Percentiles rank a stretch among this genome's conserved stretches.
Evolutionary conservation across 164 flowering plant species (phyloP).

Genomic region (Annona cherimola): DNA sequence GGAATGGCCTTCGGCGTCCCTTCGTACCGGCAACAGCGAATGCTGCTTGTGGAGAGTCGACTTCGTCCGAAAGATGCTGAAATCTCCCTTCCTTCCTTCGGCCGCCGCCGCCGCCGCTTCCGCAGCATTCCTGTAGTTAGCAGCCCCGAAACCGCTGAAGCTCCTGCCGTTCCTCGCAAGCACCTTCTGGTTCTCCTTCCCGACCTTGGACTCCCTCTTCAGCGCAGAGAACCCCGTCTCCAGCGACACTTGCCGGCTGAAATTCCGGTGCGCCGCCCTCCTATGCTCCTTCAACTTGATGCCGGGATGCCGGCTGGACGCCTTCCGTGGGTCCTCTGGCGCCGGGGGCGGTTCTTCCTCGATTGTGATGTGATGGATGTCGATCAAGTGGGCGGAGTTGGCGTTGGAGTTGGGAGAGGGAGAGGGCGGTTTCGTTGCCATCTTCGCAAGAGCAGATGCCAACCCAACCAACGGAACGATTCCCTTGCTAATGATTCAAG

Average conservation of each 20-base stretch:
- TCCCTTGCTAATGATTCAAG: neutral
- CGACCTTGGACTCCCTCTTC: conserved; percentile 33
- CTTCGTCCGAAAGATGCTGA: conserved; percentile 77
- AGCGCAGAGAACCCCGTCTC: conserved; percentile 88
- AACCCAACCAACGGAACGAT: neutral
- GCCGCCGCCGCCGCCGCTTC: no score
- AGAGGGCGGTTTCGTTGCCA: conserved; percentile 26
- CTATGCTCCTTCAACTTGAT: conserved; percentile 22
- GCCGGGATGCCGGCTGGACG: conserved; percentile 18
- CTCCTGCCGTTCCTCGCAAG: conserved; percentile 74
- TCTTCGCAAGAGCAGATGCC: conserved; percentile 6
- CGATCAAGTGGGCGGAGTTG: conserved; percentile 31
- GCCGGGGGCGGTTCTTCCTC: conserved; percentile 32
- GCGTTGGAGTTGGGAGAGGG: conserved; percentile 17
- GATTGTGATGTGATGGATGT: conserved; percentile 45
- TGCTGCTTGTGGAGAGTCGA: conserved; percentile 58
- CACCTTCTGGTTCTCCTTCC: conserved; percentile 32
- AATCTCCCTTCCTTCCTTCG: conserved; percentile 63
- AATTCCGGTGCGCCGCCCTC: conserved; percentile 33
- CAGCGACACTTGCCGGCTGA: conserved; percentile 77
- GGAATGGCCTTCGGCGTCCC: conserved; percentile 34
- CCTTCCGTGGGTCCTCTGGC: conserved; percentile 10
- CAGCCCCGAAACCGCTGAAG: conserved; percentile 56
- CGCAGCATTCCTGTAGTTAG: no score
- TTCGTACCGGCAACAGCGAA: conserved; percentile 34